Evolutionary conservation across 2,329 filamentous ascomycete species (phyloP), one percentile per base, ranked within the genome.

Genomic region (Alternaria sp.): DNA sequence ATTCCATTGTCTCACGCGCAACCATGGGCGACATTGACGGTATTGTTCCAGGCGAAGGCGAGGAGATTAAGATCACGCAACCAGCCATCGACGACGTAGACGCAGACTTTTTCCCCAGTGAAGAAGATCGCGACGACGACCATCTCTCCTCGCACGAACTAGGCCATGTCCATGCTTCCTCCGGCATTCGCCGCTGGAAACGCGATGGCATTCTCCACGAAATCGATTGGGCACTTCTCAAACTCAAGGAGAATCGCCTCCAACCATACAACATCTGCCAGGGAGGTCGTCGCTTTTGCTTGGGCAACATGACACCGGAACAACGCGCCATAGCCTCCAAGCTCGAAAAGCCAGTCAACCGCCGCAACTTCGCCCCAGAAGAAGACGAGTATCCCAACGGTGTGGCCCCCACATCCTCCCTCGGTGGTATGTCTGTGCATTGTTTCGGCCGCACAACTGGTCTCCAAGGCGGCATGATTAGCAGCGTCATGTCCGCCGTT

Each of bases 171-270:
- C 92, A 96, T 70, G 94, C 94, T 0, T 96, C 92, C 0, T 97
- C 93, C 23, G 94, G 94, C 6, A 90, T 98, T 58, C 88, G 92
- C 4, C 87, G 94, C 29, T 89, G 90, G 73, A 84, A 82, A 51
- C 85, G 89, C 58, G 83, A 90, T 60, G 88, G 89, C 4, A 80
- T 96, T 24, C 82, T 91, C 5, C 94, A 97, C 74, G 94, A 98
- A 76, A 93, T 98, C 42, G 94, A 98, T 76, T 98, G 94, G 94
- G 93, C 93, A 0, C 81, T 98, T 2, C 93, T 98, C 68, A 87
- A 91, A 66, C 91, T 98, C 63, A 82, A 89, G 10, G 82, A 88
- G 4, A 84, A 88, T 10, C 87, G 94, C 1, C 80, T 88, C 13
- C 91, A 94, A 3, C 81, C 85, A 0, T 84, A 86, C 58, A 97